Evolutionary conservation across 2,329 filamentous ascomycete genomes (phyloP).

Genomic region (Neoscytalidium dimidiatum): DNA sequence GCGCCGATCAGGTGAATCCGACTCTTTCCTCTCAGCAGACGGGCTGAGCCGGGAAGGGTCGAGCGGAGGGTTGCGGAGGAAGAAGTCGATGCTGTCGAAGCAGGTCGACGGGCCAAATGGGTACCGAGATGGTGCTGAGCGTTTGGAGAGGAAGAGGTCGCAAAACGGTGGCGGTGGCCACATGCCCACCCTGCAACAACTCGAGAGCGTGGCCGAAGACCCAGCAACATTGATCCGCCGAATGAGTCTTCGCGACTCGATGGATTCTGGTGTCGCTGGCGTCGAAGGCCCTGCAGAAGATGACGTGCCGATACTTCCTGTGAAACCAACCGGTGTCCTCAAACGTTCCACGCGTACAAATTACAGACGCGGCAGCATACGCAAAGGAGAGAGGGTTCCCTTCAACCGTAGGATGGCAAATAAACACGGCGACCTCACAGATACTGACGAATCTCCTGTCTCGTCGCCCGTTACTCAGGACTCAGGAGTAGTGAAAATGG

Average conservation of each 20-base stretch:
- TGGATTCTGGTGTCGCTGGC: slow-evolving; percentile 35
- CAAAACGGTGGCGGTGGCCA: slow-evolving; percentile 63
- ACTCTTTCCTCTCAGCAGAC: slow-evolving; percentile 61
- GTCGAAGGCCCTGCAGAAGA: slow-evolving; percentile 50
- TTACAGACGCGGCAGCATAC: slow-evolving; percentile 84
- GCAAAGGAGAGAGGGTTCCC: slow-evolving; percentile 72
- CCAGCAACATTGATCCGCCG: slow-evolving; percentile 71
- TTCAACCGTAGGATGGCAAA: slow-evolving; percentile 72
- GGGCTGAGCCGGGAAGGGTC: slow-evolving; percentile 58
- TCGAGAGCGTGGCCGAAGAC: slow-evolving; percentile 79
- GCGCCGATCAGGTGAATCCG: slow-evolving; percentile 71
- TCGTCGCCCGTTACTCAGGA: slow-evolving; percentile 10
- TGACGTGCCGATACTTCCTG: slow-evolving; percentile 84
- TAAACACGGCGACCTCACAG: slow-evolving; percentile 53
- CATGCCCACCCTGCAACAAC: slow-evolving; percentile 59
- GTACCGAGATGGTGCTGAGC: slow-evolving; percentile 82
- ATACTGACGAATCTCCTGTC: slow-evolving; percentile 51
- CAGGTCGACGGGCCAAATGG: slow-evolving; percentile 79
- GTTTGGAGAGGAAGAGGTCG: slow-evolving; percentile 73
- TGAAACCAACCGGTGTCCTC: slow-evolving; percentile 72
- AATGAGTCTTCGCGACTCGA: slow-evolving; percentile 59
- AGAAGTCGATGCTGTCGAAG: slow-evolving; percentile 93
- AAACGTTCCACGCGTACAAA: slow-evolving; percentile 90
- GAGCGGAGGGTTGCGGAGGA: slow-evolving; percentile 68
- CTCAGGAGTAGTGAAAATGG: slow-evolving; percentile 38